These are phyloP conservation scores for Nidularia sp. DNA, from an alignment of 768 basidiomycete genomes.

Conservation along the genomic window DNA sequence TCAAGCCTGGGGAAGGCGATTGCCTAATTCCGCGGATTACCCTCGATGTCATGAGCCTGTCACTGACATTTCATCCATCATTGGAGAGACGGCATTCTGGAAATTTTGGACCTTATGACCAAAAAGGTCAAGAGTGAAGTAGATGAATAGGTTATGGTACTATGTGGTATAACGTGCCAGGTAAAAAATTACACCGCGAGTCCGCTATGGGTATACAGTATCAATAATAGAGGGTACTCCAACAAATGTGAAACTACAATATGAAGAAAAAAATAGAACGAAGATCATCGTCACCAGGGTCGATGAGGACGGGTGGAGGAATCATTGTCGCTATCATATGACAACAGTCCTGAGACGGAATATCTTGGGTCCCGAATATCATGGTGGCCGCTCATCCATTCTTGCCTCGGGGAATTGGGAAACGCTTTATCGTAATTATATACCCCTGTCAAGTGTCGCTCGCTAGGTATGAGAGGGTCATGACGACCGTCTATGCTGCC, in stretches of 20 bases:
- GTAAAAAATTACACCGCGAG: background rate
- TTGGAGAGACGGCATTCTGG: background rate
- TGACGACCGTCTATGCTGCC: background rate
- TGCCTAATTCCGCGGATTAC: constrained; percentile 2
- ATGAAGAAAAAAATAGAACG: constrained; percentile 6
- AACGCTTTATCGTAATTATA: background rate
- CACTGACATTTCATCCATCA: background rate
- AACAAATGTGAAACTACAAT: no score
- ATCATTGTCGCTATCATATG: constrained; percentile 33
- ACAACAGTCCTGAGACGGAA: constrained; percentile 15
- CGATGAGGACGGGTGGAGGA: constrained; percentile 31
- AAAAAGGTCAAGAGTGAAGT: no score
- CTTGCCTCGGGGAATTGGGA: background rate
- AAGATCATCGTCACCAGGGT: constrained; percentile 34
- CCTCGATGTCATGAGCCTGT: constrained; percentile 1
- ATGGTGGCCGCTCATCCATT: constrained; percentile 6
- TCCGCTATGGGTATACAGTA: no score
- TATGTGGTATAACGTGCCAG: background rate
- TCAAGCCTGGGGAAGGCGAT: background rate
- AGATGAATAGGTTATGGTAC: no score
- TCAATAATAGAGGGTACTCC: no score
- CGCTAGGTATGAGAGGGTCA: constrained; percentile 5
- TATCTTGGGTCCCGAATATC: no score
- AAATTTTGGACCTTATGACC: no score
- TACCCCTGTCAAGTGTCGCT: constrained; percentile 1